A percentile compares a stretch with the other conserved stretches of the same genome.
phyloP scores from a whole-genome alignment of 768 basidiomycete species.

The Boletus reticuloceps region DNA sequence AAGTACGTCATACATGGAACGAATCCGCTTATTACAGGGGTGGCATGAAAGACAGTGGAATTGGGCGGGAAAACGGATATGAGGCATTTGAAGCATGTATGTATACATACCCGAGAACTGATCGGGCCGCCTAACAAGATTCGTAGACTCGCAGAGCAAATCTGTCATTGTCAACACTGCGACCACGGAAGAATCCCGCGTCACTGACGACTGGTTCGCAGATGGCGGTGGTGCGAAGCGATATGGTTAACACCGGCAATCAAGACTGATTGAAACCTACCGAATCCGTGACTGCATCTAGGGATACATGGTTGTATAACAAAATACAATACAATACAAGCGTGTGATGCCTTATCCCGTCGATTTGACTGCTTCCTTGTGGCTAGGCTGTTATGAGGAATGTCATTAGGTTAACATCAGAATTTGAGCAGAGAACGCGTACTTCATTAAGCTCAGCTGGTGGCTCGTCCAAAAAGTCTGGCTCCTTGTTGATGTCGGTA shows the following conservation, averaged over 20 bases:
- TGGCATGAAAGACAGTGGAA: conserved; percentile 87
- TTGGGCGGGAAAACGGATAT: conserved; percentile 82
- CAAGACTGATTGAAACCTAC: not conserved
- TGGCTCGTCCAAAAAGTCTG: conserved; percentile 89
- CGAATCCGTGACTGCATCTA: not conserved
- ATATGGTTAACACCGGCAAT: conserved; percentile 51
- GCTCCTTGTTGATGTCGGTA: conserved; percentile 78
- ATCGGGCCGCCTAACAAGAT: conserved; percentile 2
- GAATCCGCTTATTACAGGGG: conserved; percentile 51
- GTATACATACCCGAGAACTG: conserved; percentile 19
- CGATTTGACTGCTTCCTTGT: conserved; percentile 56
- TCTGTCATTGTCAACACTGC: conserved; percentile 78
- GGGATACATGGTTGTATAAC: conserved; percentile 15
- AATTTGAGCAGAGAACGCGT: conserved; percentile 13
- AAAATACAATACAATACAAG: not conserved
- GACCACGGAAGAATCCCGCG: conserved; percentile 51
- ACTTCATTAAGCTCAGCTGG: conserved; percentile 72
- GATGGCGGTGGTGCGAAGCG: conserved; percentile 50
- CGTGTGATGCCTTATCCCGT: conserved; percentile 31
- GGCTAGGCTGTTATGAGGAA: conserved; percentile 35
- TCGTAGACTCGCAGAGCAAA: conserved; percentile 79
- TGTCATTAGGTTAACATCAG: not conserved
- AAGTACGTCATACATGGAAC: not conserved
- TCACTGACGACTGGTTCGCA: conserved; percentile 77
- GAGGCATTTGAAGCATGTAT: conserved; percentile 78